Conservation (phyloP, 2,329 filamentous ascomycete genomes). For the Myriosclerotinia curreyana region DNA sequence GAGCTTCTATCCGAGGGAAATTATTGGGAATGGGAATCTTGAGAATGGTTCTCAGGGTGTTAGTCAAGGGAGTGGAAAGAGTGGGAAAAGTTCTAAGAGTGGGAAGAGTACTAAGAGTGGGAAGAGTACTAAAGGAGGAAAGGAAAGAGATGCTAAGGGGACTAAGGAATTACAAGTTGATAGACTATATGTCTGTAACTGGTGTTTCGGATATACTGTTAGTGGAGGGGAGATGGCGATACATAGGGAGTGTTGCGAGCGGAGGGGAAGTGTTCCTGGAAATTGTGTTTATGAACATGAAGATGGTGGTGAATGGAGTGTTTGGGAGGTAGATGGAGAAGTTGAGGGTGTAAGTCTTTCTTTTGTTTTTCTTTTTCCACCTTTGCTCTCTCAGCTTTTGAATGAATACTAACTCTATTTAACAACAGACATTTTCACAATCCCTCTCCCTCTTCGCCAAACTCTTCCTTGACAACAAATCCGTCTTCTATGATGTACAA, state of each 20-base stretch:
- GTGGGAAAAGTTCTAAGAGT: not conserved
- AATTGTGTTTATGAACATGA: conserved; percentile 66
- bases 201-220: conserved; percentile 89
- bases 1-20: conserved; percentile 79
- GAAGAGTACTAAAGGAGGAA: not conserved
- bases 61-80: conserved; percentile 16
- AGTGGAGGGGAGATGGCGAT: conserved; percentile 57
- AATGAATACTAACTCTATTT: not conserved
- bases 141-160: conserved; percentile 9
- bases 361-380: not conserved
- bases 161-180: conserved; percentile 48
- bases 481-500: conserved; percentile 93
- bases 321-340: conserved; percentile 92
- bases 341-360: conserved; percentile 60
- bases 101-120: not conserved
- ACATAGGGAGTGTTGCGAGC: conserved; percentile 58
- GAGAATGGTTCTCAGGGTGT: not conserved
- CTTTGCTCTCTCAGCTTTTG: not conserved
- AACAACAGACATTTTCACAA: conserved; percentile 73
- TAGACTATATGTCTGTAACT: conserved; percentile 80
- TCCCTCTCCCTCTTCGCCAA: conserved; percentile 96
- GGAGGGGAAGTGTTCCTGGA: conserved; percentile 55
- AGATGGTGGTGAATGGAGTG: conserved; percentile 60
- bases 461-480: conserved; percentile 96
- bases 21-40: conserved; percentile 49